These are phyloP conservation scores for Arthrobotrys sphaeroides DNA, from an alignment of 2,329 filamentous ascomycete species.

Conservation along the genomic window DNA sequence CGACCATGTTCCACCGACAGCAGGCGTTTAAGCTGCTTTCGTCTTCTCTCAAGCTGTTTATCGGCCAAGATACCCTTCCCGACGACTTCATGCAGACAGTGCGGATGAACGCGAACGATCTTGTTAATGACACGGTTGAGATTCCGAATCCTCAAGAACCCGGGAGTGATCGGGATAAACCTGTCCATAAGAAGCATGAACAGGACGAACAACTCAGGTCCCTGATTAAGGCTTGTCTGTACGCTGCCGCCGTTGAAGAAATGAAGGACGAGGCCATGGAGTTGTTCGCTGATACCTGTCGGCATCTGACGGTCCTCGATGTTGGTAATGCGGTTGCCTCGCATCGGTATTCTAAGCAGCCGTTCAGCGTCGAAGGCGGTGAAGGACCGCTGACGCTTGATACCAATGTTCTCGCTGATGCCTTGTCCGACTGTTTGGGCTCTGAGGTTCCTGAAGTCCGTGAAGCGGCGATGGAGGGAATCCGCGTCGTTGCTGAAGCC, in stretches of 20 bases:
- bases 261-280: constrained; percentile 78
- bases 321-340: constrained; percentile 85
- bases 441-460: constrained; percentile 83
- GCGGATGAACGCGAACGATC: constrained; percentile 86
- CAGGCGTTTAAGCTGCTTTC: constrained; percentile 89
- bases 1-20: constrained; percentile 89
- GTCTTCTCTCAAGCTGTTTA: constrained; percentile 86
- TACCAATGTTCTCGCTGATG: constrained; percentile 84
- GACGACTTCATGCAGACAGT: constrained; percentile 88
- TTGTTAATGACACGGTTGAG: constrained; percentile 78
- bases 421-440: constrained; percentile 86
- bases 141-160: constrained; percentile 59
- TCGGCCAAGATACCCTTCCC: constrained; percentile 85
- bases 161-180: constrained; percentile 77
- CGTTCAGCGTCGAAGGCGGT: constrained; percentile 84
- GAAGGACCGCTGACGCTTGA: constrained; percentile 90
- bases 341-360: constrained; percentile 76
- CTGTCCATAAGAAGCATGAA: constrained; percentile 83
- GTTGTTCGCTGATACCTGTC: constrained; percentile 82
- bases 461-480: constrained; percentile 80
- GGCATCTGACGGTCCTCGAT: constrained; percentile 90
- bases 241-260: constrained; percentile 81
- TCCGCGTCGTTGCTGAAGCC: constrained; percentile 80
- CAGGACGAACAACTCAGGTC: constrained; percentile 86
- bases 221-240: constrained; percentile 87